A percentile compares a stretch with the other conserved stretches of the same genome.
These are phyloP conservation scores for Eimeria acervulina DNA, from an alignment of 169 alveolate species.

Conservation along the genomic window DNA sequence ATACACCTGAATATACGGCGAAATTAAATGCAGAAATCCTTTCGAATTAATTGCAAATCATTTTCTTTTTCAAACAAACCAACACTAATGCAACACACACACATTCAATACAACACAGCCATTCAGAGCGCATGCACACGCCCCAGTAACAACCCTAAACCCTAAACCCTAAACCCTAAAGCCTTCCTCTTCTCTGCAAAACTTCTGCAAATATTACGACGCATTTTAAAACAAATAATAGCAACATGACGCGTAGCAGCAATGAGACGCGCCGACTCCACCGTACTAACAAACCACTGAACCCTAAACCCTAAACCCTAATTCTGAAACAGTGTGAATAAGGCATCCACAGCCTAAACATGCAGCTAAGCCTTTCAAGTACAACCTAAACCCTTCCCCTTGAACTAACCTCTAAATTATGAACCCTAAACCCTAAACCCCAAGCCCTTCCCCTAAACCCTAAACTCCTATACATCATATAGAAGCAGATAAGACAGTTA, in stretches of 20 bases:
- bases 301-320: neutral
- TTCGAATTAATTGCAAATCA: too few relatives aligned
- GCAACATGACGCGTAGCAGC: neutral
- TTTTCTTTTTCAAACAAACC: too few relatives aligned
- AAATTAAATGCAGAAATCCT: too few relatives aligned
- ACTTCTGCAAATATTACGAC: too few relatives aligned
- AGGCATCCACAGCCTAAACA: neutral
- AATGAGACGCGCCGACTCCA: neutral
- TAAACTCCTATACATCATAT: neutral
- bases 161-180: neutral
- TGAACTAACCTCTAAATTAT: neutral
- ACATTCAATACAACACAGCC: too few relatives aligned
- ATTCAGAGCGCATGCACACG: neutral
- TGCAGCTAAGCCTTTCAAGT: neutral
- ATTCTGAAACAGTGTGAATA: too few relatives aligned
- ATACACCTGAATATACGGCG: neutral
- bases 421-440: neutral
- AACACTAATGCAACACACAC: too few relatives aligned
- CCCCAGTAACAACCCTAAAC: neutral
- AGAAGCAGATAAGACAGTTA: neutral
- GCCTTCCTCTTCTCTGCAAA: too few relatives aligned
- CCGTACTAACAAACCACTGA: neutral
- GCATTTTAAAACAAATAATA: too few relatives aligned
- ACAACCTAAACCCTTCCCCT: neutral
- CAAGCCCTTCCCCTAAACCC: neutral